Evolutionary conservation across 1,139 yeast genomes (phyloP).

Genomic region (Pichia sp.): DNA sequence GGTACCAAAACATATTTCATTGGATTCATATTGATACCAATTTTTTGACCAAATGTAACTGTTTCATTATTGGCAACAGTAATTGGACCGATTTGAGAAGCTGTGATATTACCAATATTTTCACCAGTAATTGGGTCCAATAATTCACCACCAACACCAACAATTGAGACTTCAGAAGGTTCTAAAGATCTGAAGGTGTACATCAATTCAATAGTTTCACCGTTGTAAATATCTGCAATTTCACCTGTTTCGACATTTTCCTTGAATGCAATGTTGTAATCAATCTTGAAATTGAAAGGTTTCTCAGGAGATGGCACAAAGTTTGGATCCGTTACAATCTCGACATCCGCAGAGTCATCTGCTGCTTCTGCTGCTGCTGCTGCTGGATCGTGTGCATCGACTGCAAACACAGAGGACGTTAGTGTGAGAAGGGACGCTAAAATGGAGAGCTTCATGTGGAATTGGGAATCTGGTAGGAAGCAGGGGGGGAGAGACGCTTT

Average conservation of each 20-base stretch:
- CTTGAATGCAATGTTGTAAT: conserved; percentile 37
- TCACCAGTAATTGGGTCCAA: conserved; percentile 48
- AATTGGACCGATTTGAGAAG: conserved; percentile 59
- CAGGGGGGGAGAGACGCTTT: background rate
- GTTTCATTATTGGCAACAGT: conserved; percentile 43
- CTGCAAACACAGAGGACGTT: conserved; percentile 16
- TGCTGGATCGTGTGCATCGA: no score
- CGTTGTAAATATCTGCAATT: conserved; percentile 40
- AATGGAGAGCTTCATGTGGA: conserved; percentile 21
- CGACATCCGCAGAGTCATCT: conserved; percentile 7
- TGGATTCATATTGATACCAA: conserved; percentile 51
- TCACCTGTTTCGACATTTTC: conserved; percentile 33
- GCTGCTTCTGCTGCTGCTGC: conserved; percentile 5
- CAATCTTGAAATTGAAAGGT: conserved; percentile 36
- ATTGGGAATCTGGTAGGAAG: no score
- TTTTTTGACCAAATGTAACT: conserved; percentile 43
- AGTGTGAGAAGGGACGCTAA: conserved; percentile 17
- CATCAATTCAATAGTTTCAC: conserved; percentile 47
- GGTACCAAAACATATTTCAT: conserved; percentile 57
- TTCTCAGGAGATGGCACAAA: conserved; percentile 28
- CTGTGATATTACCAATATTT: conserved; percentile 53
- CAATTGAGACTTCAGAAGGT: conserved; percentile 43
- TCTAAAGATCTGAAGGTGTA: conserved; percentile 57
- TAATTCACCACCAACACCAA: conserved; percentile 72
- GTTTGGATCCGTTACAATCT: conserved; percentile 15